Evolutionary conservation across 257 asterid genomes (phyloP), one percentile per base, ranked within the genome.

Genomic region (Lithospermum erythrorhizon): DNA sequence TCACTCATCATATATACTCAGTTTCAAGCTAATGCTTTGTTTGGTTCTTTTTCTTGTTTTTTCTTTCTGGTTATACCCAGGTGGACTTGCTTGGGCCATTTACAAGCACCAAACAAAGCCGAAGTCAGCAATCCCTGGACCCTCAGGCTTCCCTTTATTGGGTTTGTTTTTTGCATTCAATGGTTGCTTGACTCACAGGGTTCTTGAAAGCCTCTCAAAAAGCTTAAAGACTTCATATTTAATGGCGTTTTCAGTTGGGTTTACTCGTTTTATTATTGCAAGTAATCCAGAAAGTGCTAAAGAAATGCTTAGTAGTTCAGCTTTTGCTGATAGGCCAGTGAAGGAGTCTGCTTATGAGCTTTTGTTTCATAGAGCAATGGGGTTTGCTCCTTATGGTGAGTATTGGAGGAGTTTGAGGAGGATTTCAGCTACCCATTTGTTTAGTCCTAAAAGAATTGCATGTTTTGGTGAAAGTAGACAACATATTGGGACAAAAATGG

Each of bases 31-130:
- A 41, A 32, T 71, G 16, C 27, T 81, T 19, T 70, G 68, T 53
- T 67, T 77, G 16, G 55, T 79, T 9, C 71, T 80, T 19, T 78
- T 86, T 59, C 77, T 83, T 3, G 60, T 78, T 0, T 73, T 83
- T 5, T 68, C 82, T 67, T 76, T 88, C 62, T 86, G 85, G 86
- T 75, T 86, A 4, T 70, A 83, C 4, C 96, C 95, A 0, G 96
- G 96, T 6, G 96, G 95, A 0, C 84, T 88, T 61, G 90, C 95
- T 65, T 88, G 96, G 96, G 87, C 95, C 1, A 69, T 88, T 6
- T 58, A 73, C 54, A 73, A 27, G 32, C 32, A 27, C 32, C 32
- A 64, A 67, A 55, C 81, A 57, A 74, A 77, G 10, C n/a, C 83
- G 55, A 48, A 48, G 3, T 22, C 66, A 1, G 71, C 79, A 20